Evolutionary conservation across 1,284 basidiomycete genomes (phyloP).

Genomic region (Ganoderma leucocontextum): DNA sequence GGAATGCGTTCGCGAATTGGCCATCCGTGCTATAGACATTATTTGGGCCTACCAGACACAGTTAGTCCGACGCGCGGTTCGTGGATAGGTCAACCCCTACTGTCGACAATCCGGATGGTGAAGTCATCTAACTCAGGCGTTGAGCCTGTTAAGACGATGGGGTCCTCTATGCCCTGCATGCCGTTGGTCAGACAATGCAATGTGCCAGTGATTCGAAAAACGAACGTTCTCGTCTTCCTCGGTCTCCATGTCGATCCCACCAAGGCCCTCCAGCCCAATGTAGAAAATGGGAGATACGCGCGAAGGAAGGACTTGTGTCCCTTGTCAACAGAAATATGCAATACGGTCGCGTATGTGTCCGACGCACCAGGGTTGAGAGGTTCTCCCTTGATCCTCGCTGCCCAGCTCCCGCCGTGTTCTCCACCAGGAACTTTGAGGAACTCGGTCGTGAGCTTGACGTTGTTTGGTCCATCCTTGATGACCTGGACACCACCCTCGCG

Average conservation of each 20-base stretch:
- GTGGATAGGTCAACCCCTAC: conserved; percentile 47
- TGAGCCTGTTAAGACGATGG: conserved; percentile 74
- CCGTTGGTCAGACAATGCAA: conserved; percentile 9
- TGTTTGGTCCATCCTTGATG: conserved; percentile 83
- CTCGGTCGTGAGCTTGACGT: conserved; percentile 86
- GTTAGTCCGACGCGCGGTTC: background rate
- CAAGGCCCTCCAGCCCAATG: conserved; percentile 85
- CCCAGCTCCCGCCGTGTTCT: conserved; percentile 89
- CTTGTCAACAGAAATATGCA: background rate
- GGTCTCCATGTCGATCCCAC: conserved; percentile 81
- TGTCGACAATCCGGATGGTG: conserved; percentile 81
- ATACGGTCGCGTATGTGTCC: background rate
- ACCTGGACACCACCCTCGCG: conserved; percentile 87
- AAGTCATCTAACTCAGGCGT: conserved; percentile 86
- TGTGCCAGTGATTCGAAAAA: conserved; percentile 3
- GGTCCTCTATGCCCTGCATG: conserved; percentile 73
- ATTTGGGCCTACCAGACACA: conserved; percentile 54
- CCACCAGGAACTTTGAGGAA: conserved; percentile 86
- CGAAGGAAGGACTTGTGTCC: conserved; percentile 56
- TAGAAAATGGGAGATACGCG: conserved; percentile 86
- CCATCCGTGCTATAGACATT: conserved; percentile 63
- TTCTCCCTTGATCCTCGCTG: conserved; percentile 84
- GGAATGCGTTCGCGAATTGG: conserved; percentile 66
- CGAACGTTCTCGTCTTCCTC: conserved; percentile 77
- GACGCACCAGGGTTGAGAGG: conserved; percentile 73